phyloP scores from a whole-genome alignment of 768 basidiomycete species.

The Lactarius deliciosus region DNA sequence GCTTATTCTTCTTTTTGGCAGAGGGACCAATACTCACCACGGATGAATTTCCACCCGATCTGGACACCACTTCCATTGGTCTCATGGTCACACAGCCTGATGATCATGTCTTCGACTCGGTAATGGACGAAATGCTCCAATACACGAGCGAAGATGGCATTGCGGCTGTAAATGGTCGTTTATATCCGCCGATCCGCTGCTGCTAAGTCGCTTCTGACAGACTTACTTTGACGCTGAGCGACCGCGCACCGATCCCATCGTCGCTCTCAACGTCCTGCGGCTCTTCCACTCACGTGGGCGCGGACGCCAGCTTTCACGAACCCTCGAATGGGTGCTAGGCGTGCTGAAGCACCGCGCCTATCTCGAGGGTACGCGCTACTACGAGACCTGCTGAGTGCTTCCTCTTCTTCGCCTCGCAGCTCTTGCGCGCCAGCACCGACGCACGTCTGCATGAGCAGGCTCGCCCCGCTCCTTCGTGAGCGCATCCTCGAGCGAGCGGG shows the following conservation, averaged over 20 bases:
- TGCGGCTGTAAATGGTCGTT: constrained; percentile 26
- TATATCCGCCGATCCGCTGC: not conserved
- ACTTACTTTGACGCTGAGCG: constrained; percentile 53
- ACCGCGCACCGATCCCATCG: constrained; percentile 53
- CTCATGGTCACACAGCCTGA: constrained; percentile 43
- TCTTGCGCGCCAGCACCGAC: constrained; percentile 41
- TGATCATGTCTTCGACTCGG: constrained; percentile 38
- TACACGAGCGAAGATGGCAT: constrained; percentile 53
- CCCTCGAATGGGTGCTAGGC: constrained; percentile 49
- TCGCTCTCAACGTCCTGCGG: constrained; percentile 51
- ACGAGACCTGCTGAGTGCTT: constrained; percentile 52
- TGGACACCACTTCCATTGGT: constrained; percentile 59
- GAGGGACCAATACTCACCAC: constrained; percentile 42
- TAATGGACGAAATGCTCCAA: constrained; percentile 60
- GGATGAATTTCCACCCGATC: constrained; percentile 50
- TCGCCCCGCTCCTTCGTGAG: constrained; percentile 46
- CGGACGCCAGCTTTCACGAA: constrained; percentile 44
- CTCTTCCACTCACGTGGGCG: constrained; percentile 53
- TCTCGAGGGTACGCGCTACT: constrained; percentile 54
- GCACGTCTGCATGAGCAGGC: constrained; percentile 36
- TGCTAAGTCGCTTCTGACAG: constrained; percentile 34
- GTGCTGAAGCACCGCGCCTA: constrained; percentile 54
- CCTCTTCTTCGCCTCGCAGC: constrained; percentile 50
- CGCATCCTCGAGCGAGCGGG: constrained; percentile 52
- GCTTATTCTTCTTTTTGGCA: constrained; percentile 36